phyloP scores from a whole-genome alignment of 2,329 filamentous ascomycete genomes.

The Domatiomyces globalis region DNA sequence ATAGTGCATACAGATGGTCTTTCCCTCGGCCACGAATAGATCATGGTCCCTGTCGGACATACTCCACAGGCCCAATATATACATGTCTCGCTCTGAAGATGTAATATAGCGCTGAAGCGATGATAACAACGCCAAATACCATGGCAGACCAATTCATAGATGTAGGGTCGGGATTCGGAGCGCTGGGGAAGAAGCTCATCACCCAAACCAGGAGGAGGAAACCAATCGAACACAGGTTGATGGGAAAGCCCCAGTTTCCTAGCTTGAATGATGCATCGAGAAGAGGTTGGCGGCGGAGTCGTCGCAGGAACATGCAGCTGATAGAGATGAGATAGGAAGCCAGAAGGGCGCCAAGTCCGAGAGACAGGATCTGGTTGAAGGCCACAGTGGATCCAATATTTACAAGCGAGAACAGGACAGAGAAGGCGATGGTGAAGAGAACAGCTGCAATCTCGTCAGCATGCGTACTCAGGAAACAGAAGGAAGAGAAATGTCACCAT shows the following conservation, averaged over 20 bases:
- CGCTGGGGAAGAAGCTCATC: constrained; percentile 19
- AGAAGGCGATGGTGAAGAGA: constrained; percentile 32
- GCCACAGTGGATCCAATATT: constrained; percentile 23
- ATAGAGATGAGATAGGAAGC: constrained; percentile 27
- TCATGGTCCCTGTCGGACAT: constrained; percentile 9
- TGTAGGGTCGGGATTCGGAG: constrained; percentile 2
- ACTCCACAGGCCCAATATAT: constrained; percentile 20
- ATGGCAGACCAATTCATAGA: constrained; percentile 20
- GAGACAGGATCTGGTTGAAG: constrained; percentile 28
- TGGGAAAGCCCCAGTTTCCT: constrained; percentile 24
- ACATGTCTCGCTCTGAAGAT: constrained; percentile 11
- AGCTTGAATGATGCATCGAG: constrained; percentile 25
- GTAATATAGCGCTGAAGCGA: constrained; percentile 17
- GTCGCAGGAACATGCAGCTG: constrained; percentile 22
- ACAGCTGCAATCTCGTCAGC: constrained; percentile 4
- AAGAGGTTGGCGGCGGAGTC: constrained; percentile 22
- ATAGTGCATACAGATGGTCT: no score
- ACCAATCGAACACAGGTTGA: constrained; percentile 24
- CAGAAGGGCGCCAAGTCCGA: constrained; percentile 25
- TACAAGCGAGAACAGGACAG: constrained; percentile 27
- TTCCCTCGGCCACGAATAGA: no score
- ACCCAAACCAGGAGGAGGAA: constrained; percentile 13
- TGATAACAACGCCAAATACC: constrained; percentile 15
- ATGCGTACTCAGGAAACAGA: neutral
- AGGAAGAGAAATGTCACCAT: constrained; percentile 1